A percentile compares a stretch with the other conserved stretches of the same genome.
These are phyloP conservation scores for Ilyonectria destructans DNA, from an alignment of 2,329 filamentous ascomycete genomes.

Conservation along the genomic window DNA sequence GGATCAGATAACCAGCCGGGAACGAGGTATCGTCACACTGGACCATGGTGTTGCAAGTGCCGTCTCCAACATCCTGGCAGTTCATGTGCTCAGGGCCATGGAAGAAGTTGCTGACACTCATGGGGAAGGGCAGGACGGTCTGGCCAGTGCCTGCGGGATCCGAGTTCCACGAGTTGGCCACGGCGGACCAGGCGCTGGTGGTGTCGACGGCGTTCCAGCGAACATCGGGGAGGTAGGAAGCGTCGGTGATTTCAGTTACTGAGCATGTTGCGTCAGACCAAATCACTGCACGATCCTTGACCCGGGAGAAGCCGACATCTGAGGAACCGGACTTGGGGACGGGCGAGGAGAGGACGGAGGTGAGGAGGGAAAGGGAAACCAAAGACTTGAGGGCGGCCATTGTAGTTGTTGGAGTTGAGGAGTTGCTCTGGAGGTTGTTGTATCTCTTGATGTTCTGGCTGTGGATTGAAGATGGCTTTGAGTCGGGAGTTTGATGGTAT, in stretches of 20 bases:
- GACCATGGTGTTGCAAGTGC: conserved; percentile 17
- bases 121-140: conserved; percentile 10
- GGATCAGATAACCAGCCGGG: conserved; percentile 19
- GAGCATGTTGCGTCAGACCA: conserved; percentile 16
- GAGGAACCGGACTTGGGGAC: neutral
- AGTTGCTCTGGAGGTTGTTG: neutral
- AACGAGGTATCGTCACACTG: conserved; percentile 8
- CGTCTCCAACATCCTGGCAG: conserved; percentile 18
- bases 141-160: conserved; percentile 4
- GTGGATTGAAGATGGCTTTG: neutral
- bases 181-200: conserved; percentile 8
- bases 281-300: neutral
- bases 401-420: neutral
- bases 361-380: neutral
- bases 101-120: conserved; percentile 25
- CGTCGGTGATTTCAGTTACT: conserved; percentile 13
- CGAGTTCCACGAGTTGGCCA: conserved; percentile 20
- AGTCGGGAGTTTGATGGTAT: neutral
- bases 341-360: neutral
- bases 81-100: conserved; percentile 19
- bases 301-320: neutral
- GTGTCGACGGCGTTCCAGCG: conserved; percentile 9
- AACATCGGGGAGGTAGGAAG: conserved; percentile 13
- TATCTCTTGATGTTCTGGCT: neutral
- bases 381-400: conserved; percentile 4